A percentile compares a stretch with the other conserved stretches of the same genome.
Evolutionary conservation across 805 yeast species (phyloP).

Genomic region (Yamadazyma sp.): DNA sequence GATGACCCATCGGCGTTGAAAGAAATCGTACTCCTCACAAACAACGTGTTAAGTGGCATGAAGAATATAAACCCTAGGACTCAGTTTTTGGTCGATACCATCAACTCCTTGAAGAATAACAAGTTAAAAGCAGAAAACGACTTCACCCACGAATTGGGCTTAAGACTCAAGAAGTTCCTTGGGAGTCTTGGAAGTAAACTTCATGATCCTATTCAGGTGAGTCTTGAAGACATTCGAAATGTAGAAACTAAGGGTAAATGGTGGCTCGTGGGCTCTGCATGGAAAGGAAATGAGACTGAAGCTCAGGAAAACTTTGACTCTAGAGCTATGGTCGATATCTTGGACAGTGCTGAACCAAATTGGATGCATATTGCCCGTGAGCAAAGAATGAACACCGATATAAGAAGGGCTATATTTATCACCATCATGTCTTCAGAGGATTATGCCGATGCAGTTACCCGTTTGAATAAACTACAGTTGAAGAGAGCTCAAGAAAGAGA

Average conservation of each 20-base stretch:
- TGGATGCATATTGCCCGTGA: conserved; percentile 84
- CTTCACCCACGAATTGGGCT: conserved; percentile 49
- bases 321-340: conserved; percentile 53
- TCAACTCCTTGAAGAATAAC: conserved; percentile 83
- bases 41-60: conserved; percentile 40
- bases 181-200: conserved; percentile 50
- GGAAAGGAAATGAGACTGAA: conserved; percentile 65
- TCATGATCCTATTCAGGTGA: conserved; percentile 79
- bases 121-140: conserved; percentile 61
- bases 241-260: conserved; percentile 87
- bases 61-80: conserved; percentile 57
- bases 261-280: conserved; percentile 99
- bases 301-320: conserved; percentile 29
- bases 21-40: conserved; percentile 66
- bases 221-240: conserved; percentile 75
- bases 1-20: conserved; percentile 89
- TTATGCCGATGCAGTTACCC: conserved; percentile 80
- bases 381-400: conserved; percentile 93
- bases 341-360: conserved; percentile 74
- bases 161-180: conserved; percentile 62
- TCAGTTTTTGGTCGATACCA: conserved; percentile 79
- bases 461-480: conserved; percentile 74
- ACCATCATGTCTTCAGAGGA: conserved; percentile 96
- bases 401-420: conserved; percentile 89
- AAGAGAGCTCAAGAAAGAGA: conserved; percentile 82